Conservation (phyloP, 1,139 yeast genomes). For the Magnusiomyces paraingens region DNA sequence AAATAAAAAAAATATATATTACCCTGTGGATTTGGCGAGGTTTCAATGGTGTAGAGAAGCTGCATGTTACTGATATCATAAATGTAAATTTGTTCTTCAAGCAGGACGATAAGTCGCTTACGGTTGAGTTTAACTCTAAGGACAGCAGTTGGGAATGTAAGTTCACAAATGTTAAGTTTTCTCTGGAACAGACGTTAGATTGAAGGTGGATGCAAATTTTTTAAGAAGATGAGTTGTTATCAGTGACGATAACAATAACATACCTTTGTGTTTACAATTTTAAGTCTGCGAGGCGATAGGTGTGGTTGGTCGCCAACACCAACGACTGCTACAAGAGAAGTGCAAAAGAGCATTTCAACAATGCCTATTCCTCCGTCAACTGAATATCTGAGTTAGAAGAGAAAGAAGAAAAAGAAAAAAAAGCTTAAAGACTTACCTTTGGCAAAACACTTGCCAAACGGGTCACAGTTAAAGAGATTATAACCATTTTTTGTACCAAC, state of each 20-base stretch:
- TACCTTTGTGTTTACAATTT: constrained; percentile 73
- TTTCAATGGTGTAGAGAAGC: constrained; percentile 80
- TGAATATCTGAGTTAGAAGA: constrained; percentile 1
- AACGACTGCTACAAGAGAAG: constrained; percentile 80
- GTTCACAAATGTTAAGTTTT: constrained; percentile 69
- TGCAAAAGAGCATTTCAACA: constrained; percentile 86
- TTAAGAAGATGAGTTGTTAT: neutral
- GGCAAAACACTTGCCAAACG: constrained; percentile 76
- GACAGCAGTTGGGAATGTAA: constrained; percentile 81
- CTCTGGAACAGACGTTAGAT: constrained; percentile 21
- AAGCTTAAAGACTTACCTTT: constrained; percentile 36
- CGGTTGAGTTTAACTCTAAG: constrained; percentile 72
- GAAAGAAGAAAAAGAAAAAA: neutral
- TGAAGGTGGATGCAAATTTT: neutral
- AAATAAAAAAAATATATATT: constrained; percentile 5
- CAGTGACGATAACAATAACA: constrained; percentile 9
- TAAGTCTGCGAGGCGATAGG: constrained; percentile 73
- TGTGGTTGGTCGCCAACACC: constrained; percentile 80
- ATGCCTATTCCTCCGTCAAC: constrained; percentile 42
- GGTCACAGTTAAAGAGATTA: constrained; percentile 80
- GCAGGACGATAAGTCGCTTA: constrained; percentile 63
- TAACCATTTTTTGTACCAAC: constrained; percentile 75
- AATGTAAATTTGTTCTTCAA: constrained; percentile 80
- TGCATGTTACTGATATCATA: constrained; percentile 88
- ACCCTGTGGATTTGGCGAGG: constrained; percentile 61